Conservation (phyloP, 768 basidiomycete species). For the Tylopilus subfusipes region DNA sequence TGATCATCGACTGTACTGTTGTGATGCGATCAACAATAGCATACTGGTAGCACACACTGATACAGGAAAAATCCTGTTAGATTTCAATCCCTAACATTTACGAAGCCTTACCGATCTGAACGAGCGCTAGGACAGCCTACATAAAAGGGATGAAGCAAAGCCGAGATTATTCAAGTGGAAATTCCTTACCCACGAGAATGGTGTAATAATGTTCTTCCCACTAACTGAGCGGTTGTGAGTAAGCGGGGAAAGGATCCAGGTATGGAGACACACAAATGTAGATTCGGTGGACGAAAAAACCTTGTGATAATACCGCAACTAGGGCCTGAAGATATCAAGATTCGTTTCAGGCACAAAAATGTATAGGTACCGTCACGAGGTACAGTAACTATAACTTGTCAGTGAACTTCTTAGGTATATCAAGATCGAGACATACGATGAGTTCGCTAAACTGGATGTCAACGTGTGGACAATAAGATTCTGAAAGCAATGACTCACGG, state of each 20-base stretch:
- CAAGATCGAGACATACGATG: not conserved
- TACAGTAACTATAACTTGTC: conserved; percentile 3
- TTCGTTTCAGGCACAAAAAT: not conserved
- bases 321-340: conserved; percentile 2
- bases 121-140: not conserved
- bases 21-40: not conserved
- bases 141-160: not conserved
- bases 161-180: not conserved
- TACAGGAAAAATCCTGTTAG: not conserved
- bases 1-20: not conserved
- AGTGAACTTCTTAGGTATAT: not conserved
- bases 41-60: not conserved
- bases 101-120: conserved; percentile 4
- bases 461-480: not conserved
- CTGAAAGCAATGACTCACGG: not conserved
- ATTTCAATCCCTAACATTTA: no score
- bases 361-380: not conserved
- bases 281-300: conserved; percentile 13
- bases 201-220: not conserved
- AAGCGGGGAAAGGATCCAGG: not conserved
- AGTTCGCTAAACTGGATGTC: not conserved
- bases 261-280: conserved; percentile 8
- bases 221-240: not conserved
- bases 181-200: conserved; percentile 2
- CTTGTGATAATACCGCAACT: conserved; percentile 4